Evolutionary conservation across 768 basidiomycete genomes (phyloP), one percentile per base, ranked within the genome.

Genomic region (Pholiota microspora): DNA sequence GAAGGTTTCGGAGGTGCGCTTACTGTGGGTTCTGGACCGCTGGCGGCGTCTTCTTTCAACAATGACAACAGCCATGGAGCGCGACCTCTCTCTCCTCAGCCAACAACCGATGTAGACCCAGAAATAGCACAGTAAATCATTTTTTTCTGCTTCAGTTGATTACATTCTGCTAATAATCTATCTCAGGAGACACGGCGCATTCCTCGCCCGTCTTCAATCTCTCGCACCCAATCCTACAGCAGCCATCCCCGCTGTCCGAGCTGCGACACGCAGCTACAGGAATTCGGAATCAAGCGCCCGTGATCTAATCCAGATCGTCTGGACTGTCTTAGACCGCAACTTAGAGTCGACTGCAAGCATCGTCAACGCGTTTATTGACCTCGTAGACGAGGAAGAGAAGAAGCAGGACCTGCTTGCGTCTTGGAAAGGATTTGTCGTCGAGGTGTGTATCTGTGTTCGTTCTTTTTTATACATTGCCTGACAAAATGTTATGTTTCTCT

Each of bases 281-380:
- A 68, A 78, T 2, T 84, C 84, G 36, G 95, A 99, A 66, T 82
- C 84, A 7, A 83, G 81, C 35, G 89, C 94, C 2, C 78, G 85
- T 3, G 96, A 96, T 68, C 77, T 98, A 58, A 86, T 98, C 48
- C 86, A 86, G 35, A 95, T 91, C 0, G 76, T 95, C n/a, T 96
- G 86, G 86, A 90, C 86, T 64, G 78, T 70, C 38, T 61, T 72
- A 70, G 73, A 77, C 53, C 63, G 66, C 48, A 71, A 73, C 40
- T 67, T 89, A 18, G 93, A 97, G 49, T 77, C 83, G 27, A 89
- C 92, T 0, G 86, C 85, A 0, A 84, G 87, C 57, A 79, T 91
- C 29, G 75, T 93, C 40, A 88, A 86, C 55, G 74, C 80, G 2
- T 75, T 91, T 29, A 83, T 94, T 4, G 92, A 92, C 59, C 69